Evolutionary conservation across 768 basidiomycete species (phyloP), one percentile per base, ranked within the genome.

Genomic region (Rhizopogon sp.): DNA sequence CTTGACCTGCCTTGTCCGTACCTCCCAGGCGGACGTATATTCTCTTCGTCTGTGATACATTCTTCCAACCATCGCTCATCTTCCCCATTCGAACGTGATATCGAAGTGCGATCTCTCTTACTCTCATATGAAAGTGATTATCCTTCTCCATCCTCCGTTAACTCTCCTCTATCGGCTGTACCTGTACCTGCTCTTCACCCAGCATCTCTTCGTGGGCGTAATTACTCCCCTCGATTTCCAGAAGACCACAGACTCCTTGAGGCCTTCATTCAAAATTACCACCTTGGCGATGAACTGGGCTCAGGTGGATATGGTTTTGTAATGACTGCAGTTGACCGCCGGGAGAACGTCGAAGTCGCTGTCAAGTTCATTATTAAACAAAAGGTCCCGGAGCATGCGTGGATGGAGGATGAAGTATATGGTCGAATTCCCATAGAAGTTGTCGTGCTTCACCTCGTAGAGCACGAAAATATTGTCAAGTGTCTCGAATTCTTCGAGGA

Each of bases 221-320:
- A 66, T 46, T 66, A 79, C 58, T 80, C 80, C 13, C 70, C 70
- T 33, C 77, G 77, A 20, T 91, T 93, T 63, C 83, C 85, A 1
- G 62, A 66, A 4, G 79, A 77, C 1, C 88, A 93, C 67, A 64
- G 64, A 37, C 78, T 93, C 45, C 76, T 85, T 62, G 64, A 76
- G 6, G 72, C 75, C 43, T 93, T 93, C 61, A 80, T 81, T 46
- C 73, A 70, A 41, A 64, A 64, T 45, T 92, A 90, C 62, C 66
- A 74, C 39, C 80, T 90, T 22, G 80, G 79, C 39, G 89, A 88
- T 60, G 87, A 91, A 66, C 78, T 98, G 25, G 95, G 95, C 41
- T 84, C 85, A 9, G 95, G 95, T 43, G 94, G 94, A 16, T 98
- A 94, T 66, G 94, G 94, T 2, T 97, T 98, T 67, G 95, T 98